Percentiles rank a stretch among this genome's conserved stretches.
These are phyloP conservation scores for Rhodotorula sp. DNA, from an alignment of 1,284 basidiomycete species.

Conservation along the genomic window DNA sequence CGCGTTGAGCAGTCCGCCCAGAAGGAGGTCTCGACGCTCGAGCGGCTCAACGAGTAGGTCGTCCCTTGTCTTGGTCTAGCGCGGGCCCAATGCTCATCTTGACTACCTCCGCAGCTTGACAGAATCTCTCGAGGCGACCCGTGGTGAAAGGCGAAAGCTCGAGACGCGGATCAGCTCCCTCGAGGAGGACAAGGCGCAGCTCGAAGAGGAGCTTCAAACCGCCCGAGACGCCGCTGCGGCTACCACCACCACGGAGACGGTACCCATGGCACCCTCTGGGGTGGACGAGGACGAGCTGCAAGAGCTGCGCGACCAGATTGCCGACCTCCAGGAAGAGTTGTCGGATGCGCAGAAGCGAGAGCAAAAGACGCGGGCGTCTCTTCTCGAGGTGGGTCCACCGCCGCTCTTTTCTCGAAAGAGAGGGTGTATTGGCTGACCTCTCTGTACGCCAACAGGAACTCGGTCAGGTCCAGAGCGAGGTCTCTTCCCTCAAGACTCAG, in stretches of 20 bases:
- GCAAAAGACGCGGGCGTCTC: slow-evolving; percentile 28
- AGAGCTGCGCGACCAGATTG: slow-evolving; percentile 40
- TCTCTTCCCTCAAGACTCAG: slow-evolving; percentile 24
- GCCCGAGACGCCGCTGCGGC: background rate
- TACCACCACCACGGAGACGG: background rate
- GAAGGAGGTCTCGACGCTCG: slow-evolving; percentile 42
- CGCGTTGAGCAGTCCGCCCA: slow-evolving; percentile 31
- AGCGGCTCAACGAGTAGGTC: slow-evolving; percentile 42
- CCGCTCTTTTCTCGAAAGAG: background rate
- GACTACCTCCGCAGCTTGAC: slow-evolving; percentile 21
- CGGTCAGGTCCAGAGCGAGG: slow-evolving; percentile 28
- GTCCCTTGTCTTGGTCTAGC: background rate
- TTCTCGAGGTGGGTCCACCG: slow-evolving; percentile 35
- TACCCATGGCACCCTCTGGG: background rate
- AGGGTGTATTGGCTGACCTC: background rate
- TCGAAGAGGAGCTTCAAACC: slow-evolving; percentile 1
- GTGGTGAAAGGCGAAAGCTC: slow-evolving; percentile 33
- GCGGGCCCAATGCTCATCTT: no score
- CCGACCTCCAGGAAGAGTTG: slow-evolving; percentile 41
- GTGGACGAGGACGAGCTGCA: slow-evolving; percentile 22
- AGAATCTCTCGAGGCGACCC: slow-evolving; percentile 30
- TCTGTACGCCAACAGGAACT: slow-evolving; percentile 11
- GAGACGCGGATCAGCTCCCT: slow-evolving; percentile 14
- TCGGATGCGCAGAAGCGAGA: slow-evolving; percentile 40
- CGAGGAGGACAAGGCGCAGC: slow-evolving; percentile 23